phyloP scores from a whole-genome alignment of 2,329 filamentous ascomycete species.

The Trichophyton rubrum region DNA sequence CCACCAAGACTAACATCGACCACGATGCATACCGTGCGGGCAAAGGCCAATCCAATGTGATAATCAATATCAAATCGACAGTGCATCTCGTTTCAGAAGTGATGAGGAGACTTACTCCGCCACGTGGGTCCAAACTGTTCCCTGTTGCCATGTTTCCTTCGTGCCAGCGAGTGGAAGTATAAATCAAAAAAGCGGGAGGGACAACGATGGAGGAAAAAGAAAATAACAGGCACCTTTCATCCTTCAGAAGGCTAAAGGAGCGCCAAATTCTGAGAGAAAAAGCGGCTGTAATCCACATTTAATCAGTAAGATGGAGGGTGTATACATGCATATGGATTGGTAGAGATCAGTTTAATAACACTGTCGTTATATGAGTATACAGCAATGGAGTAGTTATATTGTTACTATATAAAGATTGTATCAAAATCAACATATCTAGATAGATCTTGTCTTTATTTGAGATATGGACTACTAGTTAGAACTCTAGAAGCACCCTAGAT shows the following conservation, averaged over 20 bases:
- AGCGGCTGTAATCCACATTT: background rate
- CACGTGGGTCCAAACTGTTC: constrained; percentile 1
- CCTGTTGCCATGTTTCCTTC: background rate
- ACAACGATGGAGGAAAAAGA: background rate
- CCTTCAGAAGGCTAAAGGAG: background rate
- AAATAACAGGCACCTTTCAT: background rate
- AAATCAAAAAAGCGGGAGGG: background rate
- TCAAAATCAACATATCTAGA: background rate
- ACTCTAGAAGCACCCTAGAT: background rate
- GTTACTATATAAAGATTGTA: background rate
- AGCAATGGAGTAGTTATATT: background rate
- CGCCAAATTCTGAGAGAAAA: background rate
- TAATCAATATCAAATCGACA: background rate
- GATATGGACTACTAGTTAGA: background rate
- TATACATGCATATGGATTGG: background rate
- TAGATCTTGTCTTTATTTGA: background rate
- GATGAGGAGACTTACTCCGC: background rate
- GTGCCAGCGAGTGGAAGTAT: background rate
- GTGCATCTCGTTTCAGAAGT: background rate
- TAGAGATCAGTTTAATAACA: background rate
- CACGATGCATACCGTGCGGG: background rate
- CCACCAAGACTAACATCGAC: background rate
- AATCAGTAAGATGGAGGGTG: background rate
- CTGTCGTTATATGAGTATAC: background rate
- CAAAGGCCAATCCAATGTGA: background rate